Conservation (phyloP, 257 asterid species). For the Voacanga thouarsii region DNA sequence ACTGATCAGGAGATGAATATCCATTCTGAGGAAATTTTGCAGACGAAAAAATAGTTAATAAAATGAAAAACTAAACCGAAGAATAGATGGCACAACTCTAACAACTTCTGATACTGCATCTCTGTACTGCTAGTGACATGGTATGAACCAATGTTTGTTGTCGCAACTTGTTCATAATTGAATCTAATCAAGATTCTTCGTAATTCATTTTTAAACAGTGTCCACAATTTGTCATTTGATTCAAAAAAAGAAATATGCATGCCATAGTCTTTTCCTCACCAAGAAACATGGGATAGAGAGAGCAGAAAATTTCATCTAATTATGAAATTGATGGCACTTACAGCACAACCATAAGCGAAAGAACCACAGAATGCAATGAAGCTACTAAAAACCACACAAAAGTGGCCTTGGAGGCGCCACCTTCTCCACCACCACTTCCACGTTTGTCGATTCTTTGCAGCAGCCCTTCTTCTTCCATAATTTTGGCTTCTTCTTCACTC, state of each 20-base stretch:
- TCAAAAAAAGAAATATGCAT: background rate
- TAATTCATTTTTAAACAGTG: background rate
- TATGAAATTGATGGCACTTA: background rate
- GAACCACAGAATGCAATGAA: background rate
- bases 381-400: background rate
- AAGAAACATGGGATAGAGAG: background rate
- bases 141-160: background rate
- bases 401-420: background rate
- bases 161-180: background rate
- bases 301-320: background rate
- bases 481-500: background rate
- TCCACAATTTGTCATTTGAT: background rate
- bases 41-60: too few relatives aligned
- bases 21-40: background rate
- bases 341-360: slow-evolving; percentile 4
- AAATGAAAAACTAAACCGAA: too few relatives aligned
- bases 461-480: background rate
- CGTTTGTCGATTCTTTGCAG: background rate
- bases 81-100: background rate
- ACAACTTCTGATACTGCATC: background rate
- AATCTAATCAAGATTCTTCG: background rate
- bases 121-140: background rate
- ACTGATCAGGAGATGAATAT: background rate
- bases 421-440: background rate
- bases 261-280: background rate